Percentiles rank a stretch among this genome's conserved stretches.
Evolutionary conservation across 2,329 filamentous ascomycete species (phyloP).

Genomic region (Exophiala dermatitidis): DNA sequence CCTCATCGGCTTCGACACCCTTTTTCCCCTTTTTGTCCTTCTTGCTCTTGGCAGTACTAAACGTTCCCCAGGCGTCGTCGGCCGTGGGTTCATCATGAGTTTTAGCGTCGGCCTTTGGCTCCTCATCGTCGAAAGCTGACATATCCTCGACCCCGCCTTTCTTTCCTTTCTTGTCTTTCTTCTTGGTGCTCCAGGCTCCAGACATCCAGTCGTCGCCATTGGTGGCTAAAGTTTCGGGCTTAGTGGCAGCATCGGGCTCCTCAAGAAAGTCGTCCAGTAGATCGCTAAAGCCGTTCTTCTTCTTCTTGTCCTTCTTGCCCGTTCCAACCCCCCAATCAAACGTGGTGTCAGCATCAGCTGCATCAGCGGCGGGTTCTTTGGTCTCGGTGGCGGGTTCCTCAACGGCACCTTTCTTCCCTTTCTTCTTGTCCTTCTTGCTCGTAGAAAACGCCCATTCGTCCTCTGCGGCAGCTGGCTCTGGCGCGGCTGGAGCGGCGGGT

Average conservation of each 20-base stretch:
- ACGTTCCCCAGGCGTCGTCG: slow-evolving; percentile 28
- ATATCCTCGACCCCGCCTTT: slow-evolving; percentile 28
- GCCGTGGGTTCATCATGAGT: slow-evolving; percentile 24
- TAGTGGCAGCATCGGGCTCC: slow-evolving; percentile 29
- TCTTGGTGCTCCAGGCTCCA: slow-evolving; percentile 31
- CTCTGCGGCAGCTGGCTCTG: slow-evolving; percentile 31
- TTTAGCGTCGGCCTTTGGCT: slow-evolving; percentile 20
- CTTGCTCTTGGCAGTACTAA: slow-evolving; percentile 22
- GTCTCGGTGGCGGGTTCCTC: slow-evolving; percentile 20
- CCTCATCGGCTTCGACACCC: slow-evolving; percentile 17
- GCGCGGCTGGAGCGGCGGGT: slow-evolving; percentile 13
- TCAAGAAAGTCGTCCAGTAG: slow-evolving; percentile 29
- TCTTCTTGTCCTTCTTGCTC: slow-evolving; percentile 32
- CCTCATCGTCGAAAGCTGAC: slow-evolving; percentile 24
- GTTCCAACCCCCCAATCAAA: slow-evolving; percentile 29
- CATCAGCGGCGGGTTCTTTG: slow-evolving; percentile 11
- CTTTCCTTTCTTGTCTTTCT: slow-evolving; percentile 40
- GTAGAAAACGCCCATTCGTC: slow-evolving; percentile 22
- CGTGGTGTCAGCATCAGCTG: slow-evolving; percentile 6
- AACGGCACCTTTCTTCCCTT: slow-evolving; percentile 26
- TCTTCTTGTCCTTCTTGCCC: slow-evolving; percentile 39
- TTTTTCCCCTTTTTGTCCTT: slow-evolving; percentile 28
- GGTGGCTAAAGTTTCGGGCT: slow-evolving; percentile 26
- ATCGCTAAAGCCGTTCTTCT: slow-evolving; percentile 31
- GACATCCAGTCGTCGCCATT: slow-evolving; percentile 36